phyloP scores from a whole-genome alignment of 2,329 filamentous ascomycete genomes.

The Paracoccidioides lutzii region DNA sequence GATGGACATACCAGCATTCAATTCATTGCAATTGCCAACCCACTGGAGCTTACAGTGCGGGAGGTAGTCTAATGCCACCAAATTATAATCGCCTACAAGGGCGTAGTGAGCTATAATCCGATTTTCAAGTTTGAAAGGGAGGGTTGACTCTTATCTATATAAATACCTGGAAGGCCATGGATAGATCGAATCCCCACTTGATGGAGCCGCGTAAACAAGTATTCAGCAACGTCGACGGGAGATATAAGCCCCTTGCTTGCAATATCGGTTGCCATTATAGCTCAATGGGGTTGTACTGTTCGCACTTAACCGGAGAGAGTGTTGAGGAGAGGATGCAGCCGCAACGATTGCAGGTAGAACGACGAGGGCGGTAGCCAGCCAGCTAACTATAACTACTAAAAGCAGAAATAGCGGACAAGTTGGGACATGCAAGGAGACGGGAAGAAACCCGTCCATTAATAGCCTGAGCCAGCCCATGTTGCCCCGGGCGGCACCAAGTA shows the following conservation, averaged over 20 bases:
- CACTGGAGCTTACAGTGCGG: constrained; percentile 46
- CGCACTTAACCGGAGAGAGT: not conserved
- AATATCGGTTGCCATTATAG: constrained; percentile 28
- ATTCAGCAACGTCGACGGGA: constrained; percentile 35
- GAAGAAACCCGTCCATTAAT: not conserved
- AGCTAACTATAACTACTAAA: too few species aligned
- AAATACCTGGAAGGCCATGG: constrained; percentile 40
- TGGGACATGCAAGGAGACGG: too few species aligned
- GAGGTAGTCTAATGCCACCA: constrained; percentile 55
- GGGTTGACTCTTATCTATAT: not conserved
- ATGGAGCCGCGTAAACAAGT: constrained; percentile 37
- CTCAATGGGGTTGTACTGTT: not conserved
- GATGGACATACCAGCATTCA: constrained; percentile 52
- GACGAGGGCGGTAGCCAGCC: too few species aligned
- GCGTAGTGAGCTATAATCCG: not conserved
- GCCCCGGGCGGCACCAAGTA: not conserved
- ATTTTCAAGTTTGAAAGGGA: constrained; percentile 2
- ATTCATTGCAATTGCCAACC: constrained; percentile 57
- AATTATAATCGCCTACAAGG: constrained; percentile 49
- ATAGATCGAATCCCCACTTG: constrained; percentile 38
- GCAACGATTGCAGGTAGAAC: not conserved
- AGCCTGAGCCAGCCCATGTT: not conserved
- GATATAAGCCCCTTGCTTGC: constrained; percentile 31
- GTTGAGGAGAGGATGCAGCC: not conserved
- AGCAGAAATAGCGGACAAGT: too few species aligned